Percentiles rank a stretch among this genome's conserved stretches.
Conservation (phyloP, 306 rosid species). For the Cucurbita maxima region DNA sequence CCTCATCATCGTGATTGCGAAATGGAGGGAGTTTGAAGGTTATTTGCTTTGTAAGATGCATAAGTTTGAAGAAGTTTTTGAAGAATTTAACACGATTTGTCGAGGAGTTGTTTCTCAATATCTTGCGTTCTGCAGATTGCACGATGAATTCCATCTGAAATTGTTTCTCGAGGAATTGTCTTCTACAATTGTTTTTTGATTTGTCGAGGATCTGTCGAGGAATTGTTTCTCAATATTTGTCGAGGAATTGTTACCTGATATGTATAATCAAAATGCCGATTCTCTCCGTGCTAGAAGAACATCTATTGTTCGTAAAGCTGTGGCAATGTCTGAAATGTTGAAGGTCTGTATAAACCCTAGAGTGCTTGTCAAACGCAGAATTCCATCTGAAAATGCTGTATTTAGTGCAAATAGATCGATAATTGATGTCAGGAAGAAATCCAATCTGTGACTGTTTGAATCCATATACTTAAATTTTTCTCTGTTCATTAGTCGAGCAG, state of each 20-base stretch:
- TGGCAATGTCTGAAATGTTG: slow-evolving; percentile 57
- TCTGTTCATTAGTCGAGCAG: background rate
- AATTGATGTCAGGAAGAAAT: slow-evolving; percentile 33
- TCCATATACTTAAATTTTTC: background rate
- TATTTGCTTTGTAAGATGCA: slow-evolving; percentile 73
- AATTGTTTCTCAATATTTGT: slow-evolving; percentile 70
- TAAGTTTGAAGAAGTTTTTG: slow-evolving; percentile 52
- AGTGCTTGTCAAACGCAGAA: slow-evolving; percentile 35
- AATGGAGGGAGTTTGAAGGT: slow-evolving; percentile 47
- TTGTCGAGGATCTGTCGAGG: slow-evolving; percentile 44
- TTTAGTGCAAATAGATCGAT: slow-evolving; percentile 32
- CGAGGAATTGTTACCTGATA: slow-evolving; percentile 48
- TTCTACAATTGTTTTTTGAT: too few relatives aligned
- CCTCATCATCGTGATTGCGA: slow-evolving; percentile 42
- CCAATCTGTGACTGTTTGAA: background rate
- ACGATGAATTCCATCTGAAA: slow-evolving; percentile 18
- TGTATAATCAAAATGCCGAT: slow-evolving; percentile 34
- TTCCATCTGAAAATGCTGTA: slow-evolving; percentile 25
- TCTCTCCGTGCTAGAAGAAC: slow-evolving; percentile 32
- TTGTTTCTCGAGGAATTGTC: too few relatives aligned
- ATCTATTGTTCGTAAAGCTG: slow-evolving; percentile 50
- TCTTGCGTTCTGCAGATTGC: slow-evolving; percentile 65
- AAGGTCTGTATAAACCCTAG: slow-evolving; percentile 53
- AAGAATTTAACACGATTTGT: slow-evolving; percentile 61
- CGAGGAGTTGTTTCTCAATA: slow-evolving; percentile 75